These are phyloP conservation scores for Suhomyces atakaporum DNA, from an alignment of 1,139 yeast species.

Conservation along the genomic window DNA sequence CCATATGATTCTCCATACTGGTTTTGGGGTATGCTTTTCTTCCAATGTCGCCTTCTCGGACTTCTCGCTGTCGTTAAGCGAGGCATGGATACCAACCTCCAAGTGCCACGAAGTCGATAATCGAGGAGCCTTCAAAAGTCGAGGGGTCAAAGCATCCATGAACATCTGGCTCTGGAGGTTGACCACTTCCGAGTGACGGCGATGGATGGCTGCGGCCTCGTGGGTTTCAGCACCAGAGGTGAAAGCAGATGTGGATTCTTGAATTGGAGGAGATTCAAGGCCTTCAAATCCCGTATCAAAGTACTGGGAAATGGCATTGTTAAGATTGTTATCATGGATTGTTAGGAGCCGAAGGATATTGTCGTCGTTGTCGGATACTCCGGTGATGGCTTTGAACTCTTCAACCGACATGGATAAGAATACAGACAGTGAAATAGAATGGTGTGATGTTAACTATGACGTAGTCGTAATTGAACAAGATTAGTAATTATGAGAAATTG, in stretches of 20 bases:
- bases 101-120: slow-evolving; percentile 46
- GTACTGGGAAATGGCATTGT: slow-evolving; percentile 50
- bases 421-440: neutral
- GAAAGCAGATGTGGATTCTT: slow-evolving; percentile 6
- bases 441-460: neutral
- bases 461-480: too few relatives aligned
- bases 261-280: too few relatives aligned
- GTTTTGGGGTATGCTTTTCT: slow-evolving; percentile 6
- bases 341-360: slow-evolving; percentile 40
- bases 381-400: slow-evolving; percentile 50
- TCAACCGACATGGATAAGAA: slow-evolving; percentile 10
- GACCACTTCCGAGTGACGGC: slow-evolving; percentile 15
- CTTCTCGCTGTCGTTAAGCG: slow-evolving; percentile 23
- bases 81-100: slow-evolving; percentile 48
- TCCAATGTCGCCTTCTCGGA: slow-evolving; percentile 1
- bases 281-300: slow-evolving; percentile 52
- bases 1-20: slow-evolving; percentile 31
- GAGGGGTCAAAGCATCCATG: slow-evolving; percentile 38
- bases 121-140: slow-evolving; percentile 45
- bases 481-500: too few relatives aligned
- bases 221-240: slow-evolving; percentile 15
- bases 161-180: slow-evolving; percentile 40
- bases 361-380: slow-evolving; percentile 33
- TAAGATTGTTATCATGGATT: slow-evolving; percentile 50
- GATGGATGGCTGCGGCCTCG: slow-evolving; percentile 9